Percentiles rank a stretch among this genome's conserved stretches.
Evolutionary conservation across 2,329 filamentous ascomycete genomes (phyloP).

Genomic region (Fusarium heterosporum): DNA sequence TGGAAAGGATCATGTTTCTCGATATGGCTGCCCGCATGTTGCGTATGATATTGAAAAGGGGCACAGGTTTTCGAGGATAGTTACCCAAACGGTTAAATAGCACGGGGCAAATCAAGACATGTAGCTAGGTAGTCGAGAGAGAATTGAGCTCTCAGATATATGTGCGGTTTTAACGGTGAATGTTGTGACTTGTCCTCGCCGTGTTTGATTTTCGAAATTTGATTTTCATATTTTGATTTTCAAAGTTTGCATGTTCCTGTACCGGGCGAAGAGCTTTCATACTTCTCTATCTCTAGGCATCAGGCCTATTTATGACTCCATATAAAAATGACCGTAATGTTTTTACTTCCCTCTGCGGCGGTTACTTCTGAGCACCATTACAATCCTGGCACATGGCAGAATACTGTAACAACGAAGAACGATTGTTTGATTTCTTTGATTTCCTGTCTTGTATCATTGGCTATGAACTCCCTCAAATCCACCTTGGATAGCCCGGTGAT

Average conservation of each 20-base stretch:
- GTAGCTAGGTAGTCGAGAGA: not conserved
- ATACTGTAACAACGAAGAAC: not conserved
- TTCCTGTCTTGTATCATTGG: not conserved
- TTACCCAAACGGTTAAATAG: not conserved
- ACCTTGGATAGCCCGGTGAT: not conserved
- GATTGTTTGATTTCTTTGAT: not conserved
- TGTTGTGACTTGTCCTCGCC: too few species aligned
- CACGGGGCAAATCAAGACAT: not conserved
- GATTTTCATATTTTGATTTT: not conserved
- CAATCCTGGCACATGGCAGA: not conserved
- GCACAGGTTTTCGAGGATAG: not conserved
- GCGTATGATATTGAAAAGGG: not conserved
- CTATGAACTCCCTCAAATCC: not conserved
- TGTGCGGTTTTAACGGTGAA: not conserved
- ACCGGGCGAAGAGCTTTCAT: too few species aligned
- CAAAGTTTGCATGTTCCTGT: not conserved
- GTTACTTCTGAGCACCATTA: too few species aligned
- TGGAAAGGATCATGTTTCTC: not conserved
- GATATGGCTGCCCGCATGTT: not conserved
- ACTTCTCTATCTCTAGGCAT: too few species aligned
- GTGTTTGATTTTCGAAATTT: too few species aligned
- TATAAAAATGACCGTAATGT: too few species aligned
- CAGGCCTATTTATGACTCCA: too few species aligned
- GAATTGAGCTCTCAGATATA: not conserved
- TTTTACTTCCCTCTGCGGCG: too few species aligned